A percentile compares a stretch with the other conserved stretches of the same genome.
phyloP scores from a whole-genome alignment of 2,329 filamentous ascomycete species.

The Penicillium sp. region DNA sequence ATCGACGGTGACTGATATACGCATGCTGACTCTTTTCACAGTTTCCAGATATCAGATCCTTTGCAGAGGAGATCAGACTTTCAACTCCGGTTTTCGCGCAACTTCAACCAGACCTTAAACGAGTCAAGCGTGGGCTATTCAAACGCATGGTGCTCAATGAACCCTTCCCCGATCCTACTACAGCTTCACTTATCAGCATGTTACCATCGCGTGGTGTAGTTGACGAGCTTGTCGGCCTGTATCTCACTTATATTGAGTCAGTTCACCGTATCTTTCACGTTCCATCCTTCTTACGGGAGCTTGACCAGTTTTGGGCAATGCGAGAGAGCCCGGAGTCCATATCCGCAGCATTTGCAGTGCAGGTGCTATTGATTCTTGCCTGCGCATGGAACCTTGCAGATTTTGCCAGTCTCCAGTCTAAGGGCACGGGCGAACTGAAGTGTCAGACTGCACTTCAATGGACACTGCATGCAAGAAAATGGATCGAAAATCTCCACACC shows the following conservation, averaged over 20 bases:
- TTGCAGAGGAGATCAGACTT: slow-evolving; percentile 39
- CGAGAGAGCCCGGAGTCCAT: slow-evolving; percentile 27
- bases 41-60: slow-evolving; percentile 41
- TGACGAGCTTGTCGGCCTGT: slow-evolving; percentile 40
- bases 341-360: slow-evolving; percentile 35
- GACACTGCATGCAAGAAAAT: slow-evolving; percentile 84
- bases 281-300: slow-evolving; percentile 41
- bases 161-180: slow-evolving; percentile 32
- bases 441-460: slow-evolving; percentile 57
- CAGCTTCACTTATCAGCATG: slow-evolving; percentile 31
- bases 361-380: slow-evolving; percentile 40
- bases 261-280: slow-evolving; percentile 43
- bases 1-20: not conserved
- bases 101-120: slow-evolving; percentile 35
- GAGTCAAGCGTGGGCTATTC: slow-evolving; percentile 34
- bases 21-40: slow-evolving; percentile 22
- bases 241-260: slow-evolving; percentile 42
- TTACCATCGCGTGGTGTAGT: slow-evolving; percentile 37
- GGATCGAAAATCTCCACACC: slow-evolving; percentile 73
- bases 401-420: slow-evolving; percentile 27
- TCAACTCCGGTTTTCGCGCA: slow-evolving; percentile 37
- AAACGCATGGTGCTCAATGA: slow-evolving; percentile 32
- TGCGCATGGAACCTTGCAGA: slow-evolving; percentile 42
- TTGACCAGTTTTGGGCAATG: slow-evolving; percentile 38
- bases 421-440: slow-evolving; percentile 28